Base-by-base conservation (phyloP, 208 protist species). In the Trypanosoma cruzi region DNA sequence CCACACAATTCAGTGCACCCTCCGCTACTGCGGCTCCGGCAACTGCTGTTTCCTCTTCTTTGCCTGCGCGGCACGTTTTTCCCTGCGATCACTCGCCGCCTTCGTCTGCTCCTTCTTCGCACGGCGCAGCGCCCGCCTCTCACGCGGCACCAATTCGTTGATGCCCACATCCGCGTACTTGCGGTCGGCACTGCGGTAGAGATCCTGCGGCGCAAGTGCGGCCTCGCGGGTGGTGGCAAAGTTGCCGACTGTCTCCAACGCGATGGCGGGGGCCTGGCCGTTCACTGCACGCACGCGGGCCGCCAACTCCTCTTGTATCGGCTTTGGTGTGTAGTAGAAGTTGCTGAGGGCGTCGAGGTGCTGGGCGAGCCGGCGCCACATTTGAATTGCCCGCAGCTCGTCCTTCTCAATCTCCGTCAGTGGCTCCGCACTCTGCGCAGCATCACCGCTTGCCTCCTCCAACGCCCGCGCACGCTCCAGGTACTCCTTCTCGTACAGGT, bases 401-500 rank as follows among this genome's bases (percentile, higher is more conserved):
- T 97, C 92, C 75, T 92, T 90, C 79, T 97, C 92, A 28, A 94
- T 73, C 75, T 95, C 88, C 24, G 92, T 97, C 36, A 97, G 84
- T 18, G 88, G 89, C 73, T 95, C 88, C 31, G 92, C 86, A 76
- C 20, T 37, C 13, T 63, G 8, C 6, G 73, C 66, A n/a, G 63
- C 73, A 0, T 69, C 75, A 3, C 71, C 77, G 32, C 64, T 77
- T 1, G 64, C 77, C 66, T 91, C 89, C 62, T 93, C 86, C 7
- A 84, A 85, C 54, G 74, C 64, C 24, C 84, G 79, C 75, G 79
- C 71, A 60, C 88, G 90, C 63, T 93, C 88, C 36, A 96, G 68
- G 65, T 83, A 97, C 55, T 97, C 89, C 82, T 95, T 96, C 80
- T 97, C 92, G 79, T 97, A 96, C 18, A 97, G 75, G 65, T 97